Evolutionary conservation across 345 rosid species (phyloP).

Genomic region (Acer negundo): DNA sequence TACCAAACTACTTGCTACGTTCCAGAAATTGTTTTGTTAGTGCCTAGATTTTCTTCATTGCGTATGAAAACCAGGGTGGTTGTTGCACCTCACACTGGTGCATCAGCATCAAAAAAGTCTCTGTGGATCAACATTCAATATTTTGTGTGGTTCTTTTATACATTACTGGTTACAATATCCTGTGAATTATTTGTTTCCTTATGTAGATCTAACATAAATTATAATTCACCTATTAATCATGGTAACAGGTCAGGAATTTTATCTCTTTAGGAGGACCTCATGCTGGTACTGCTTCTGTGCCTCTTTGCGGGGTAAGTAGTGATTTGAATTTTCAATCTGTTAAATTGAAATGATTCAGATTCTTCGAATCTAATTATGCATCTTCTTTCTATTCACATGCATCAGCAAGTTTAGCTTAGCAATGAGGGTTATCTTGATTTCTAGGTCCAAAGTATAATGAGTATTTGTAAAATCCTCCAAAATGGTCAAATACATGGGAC

Average conservation of each 20-base stretch:
- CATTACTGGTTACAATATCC: background rate
- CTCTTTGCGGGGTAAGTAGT: constrained; percentile 87
- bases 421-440: background rate
- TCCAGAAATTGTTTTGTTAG: background rate
- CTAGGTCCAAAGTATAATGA: background rate
- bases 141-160: background rate
- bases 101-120: background rate
- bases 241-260: constrained; percentile 71
- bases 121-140: background rate
- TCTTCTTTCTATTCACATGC: background rate
- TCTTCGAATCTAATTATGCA: background rate
- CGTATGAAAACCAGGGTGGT: background rate
- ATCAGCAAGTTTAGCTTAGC: background rate
- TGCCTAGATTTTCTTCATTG: background rate
- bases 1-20: background rate
- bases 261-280: constrained; percentile 94
- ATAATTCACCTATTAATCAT: constrained; percentile 3
- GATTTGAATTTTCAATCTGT: background rate
- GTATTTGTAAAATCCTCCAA: background rate
- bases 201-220: background rate
- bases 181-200: background rate
- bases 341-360: background rate
- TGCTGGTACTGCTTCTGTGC: constrained; percentile 96
- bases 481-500: background rate
- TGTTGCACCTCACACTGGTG: background rate